Evolutionary conservation across 257 asterid species (phyloP).

Genomic region (Rhazya stricta): DNA sequence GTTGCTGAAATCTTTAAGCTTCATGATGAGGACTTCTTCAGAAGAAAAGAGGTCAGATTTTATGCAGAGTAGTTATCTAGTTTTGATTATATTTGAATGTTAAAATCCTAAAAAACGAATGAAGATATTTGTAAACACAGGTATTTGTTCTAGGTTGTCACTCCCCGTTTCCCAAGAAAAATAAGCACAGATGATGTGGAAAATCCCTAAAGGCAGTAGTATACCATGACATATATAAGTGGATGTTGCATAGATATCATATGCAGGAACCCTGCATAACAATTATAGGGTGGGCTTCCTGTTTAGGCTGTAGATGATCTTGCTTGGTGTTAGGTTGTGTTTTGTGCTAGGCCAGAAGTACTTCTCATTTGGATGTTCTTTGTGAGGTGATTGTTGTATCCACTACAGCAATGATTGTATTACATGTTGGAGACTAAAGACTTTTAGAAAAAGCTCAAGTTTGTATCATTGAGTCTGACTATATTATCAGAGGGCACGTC

Average conservation of each 20-base stretch:
- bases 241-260: background rate
- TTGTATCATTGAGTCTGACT: background rate
- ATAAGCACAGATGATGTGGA: background rate
- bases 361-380: background rate
- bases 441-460: background rate
- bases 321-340: background rate
- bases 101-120: background rate
- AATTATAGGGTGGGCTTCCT: background rate
- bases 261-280: background rate
- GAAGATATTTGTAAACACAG: no score
- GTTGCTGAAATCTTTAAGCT: slow-evolving; percentile 73
- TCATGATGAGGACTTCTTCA: slow-evolving; percentile 68
- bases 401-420: background rate
- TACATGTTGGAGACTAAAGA: background rate
- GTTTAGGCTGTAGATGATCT: background rate
- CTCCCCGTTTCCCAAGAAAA: background rate
- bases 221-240: background rate
- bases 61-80: background rate
- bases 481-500: background rate
- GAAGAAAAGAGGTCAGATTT: slow-evolving; percentile 67
- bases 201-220: background rate
- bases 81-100: slow-evolving; percentile 5
- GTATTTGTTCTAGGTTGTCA: background rate
- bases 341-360: background rate
- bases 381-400: background rate